A percentile compares a stretch with the other conserved stretches of the same genome.
phyloP scores from a whole-genome alignment of 2,329 filamentous ascomycete species.

The Hyphodiscus sp. region DNA sequence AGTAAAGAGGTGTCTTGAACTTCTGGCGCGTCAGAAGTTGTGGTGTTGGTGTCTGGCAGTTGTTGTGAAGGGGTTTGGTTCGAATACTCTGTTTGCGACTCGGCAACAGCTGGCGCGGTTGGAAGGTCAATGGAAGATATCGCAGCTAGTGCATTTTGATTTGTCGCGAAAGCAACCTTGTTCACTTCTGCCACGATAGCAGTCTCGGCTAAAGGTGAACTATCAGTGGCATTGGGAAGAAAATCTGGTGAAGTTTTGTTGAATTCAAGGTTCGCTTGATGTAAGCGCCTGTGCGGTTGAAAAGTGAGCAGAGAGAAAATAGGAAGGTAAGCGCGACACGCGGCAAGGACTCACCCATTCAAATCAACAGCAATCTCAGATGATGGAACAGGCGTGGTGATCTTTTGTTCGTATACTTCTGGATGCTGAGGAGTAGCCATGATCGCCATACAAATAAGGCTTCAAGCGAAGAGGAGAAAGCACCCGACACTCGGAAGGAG shows the following conservation, averaged over 20 bases:
- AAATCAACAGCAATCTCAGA: conserved; percentile 44
- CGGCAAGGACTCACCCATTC: conserved; percentile 50
- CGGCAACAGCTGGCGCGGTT: not conserved
- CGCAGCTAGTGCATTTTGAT: conserved; percentile 19
- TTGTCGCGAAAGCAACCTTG: conserved; percentile 22
- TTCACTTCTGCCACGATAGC: conserved; percentile 16
- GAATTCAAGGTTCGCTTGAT: conserved; percentile 21
- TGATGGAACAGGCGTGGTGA: conserved; percentile 36
- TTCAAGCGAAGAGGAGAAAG: conserved; percentile 15
- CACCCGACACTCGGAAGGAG: conserved; percentile 1
- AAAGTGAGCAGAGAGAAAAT: conserved; percentile 20
- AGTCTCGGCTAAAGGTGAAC: conserved; percentile 9
- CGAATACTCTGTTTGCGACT: conserved; percentile 15
- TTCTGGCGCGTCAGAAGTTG: not conserved
- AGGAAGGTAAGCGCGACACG: conserved; percentile 22
- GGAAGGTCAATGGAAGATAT: conserved; percentile 4
- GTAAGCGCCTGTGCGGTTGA: conserved; percentile 27
- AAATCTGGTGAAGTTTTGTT: conserved; percentile 9
- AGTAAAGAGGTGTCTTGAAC: not conserved
- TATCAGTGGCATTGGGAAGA: conserved; percentile 7
- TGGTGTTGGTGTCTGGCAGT: conserved; percentile 13
- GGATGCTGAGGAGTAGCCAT: conserved; percentile 45
- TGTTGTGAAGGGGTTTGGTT: conserved; percentile 11
- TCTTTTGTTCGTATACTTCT: conserved; percentile 42
- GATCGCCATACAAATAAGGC: conserved; percentile 39